Evolutionary conservation across 495 filamentous ascomycete genomes (phyloP).

Genomic region (Neurospora sp.): DNA sequence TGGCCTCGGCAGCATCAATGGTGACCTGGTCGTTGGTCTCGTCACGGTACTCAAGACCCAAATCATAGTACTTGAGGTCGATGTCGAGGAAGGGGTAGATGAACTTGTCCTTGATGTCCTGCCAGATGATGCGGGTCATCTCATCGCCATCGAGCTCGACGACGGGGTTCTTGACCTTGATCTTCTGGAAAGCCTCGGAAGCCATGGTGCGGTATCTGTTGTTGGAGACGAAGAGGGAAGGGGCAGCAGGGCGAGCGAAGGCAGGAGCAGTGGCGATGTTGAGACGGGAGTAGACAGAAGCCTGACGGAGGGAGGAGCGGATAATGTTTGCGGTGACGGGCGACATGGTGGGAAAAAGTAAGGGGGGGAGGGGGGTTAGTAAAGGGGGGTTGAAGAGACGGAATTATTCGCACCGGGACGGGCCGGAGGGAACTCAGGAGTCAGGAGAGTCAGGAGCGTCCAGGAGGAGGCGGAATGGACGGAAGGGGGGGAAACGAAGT

Average conservation of each 20-base stretch:
- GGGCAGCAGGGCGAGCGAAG: constrained; percentile 1
- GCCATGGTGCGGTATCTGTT: constrained; percentile 31
- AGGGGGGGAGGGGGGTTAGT: constrained; percentile 5
- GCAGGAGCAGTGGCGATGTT: neutral
- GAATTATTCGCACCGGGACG: constrained; percentile 15
- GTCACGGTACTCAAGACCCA: constrained; percentile 91
- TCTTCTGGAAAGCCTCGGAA: constrained; percentile 47
- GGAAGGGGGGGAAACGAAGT: neutral
- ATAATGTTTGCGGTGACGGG: constrained; percentile 17
- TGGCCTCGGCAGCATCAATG: constrained; percentile 85
- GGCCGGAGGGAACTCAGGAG: neutral
- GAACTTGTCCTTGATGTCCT: constrained; percentile 97
- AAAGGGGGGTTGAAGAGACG: constrained; percentile 4
- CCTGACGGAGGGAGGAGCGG: constrained; percentile 18
- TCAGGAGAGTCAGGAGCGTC: neutral
- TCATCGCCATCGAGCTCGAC: constrained; percentile 98
- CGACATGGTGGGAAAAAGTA: constrained; percentile 17
- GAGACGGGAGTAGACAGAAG: constrained; percentile 4
- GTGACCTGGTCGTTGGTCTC: constrained; percentile 95
- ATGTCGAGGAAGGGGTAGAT: constrained; percentile 90
- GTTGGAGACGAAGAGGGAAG: constrained; percentile 14
- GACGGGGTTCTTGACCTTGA: constrained; percentile 95
- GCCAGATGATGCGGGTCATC: constrained; percentile 99
- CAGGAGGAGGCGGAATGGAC: neutral
- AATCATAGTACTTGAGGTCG: constrained; percentile 98